phyloP scores from a whole-genome alignment of 2,329 filamentous ascomycete species.

The Xylaria multiplex region DNA sequence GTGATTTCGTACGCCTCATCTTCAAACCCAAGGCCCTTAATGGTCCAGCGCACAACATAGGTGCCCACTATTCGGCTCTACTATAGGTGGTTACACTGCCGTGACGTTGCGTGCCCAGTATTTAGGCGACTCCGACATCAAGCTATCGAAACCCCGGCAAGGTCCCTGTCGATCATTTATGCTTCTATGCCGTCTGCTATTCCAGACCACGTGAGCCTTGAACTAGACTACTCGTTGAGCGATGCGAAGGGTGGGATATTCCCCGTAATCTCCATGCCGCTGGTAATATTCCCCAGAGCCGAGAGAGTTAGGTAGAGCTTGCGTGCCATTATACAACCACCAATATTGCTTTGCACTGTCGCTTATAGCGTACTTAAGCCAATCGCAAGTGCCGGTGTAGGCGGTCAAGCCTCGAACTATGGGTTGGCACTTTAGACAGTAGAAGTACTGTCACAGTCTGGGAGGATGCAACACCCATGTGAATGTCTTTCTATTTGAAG shows the following conservation, averaged over 20 bases:
- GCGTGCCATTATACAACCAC: not conserved
- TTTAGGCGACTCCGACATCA: slow-evolving; percentile 47
- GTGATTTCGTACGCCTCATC: slow-evolving; percentile 21
- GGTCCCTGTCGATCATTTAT: slow-evolving; percentile 43
- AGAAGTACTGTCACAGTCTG: no score
- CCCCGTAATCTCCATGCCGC: no score
- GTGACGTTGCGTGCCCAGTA: slow-evolving; percentile 45
- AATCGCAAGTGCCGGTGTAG: no score
- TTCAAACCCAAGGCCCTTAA: slow-evolving; percentile 41
- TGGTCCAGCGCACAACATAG: slow-evolving; percentile 44
- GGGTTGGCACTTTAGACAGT: no score
- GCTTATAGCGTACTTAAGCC: not conserved
- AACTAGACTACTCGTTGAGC: slow-evolving; percentile 47
- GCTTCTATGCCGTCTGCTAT: slow-evolving; percentile 50
- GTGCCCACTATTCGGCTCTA: slow-evolving; percentile 34
- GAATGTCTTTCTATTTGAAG: no score
- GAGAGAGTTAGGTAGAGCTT: no score
- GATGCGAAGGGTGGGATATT: slow-evolving; percentile 37
- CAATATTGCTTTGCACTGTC: not conserved
- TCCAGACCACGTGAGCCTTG: slow-evolving; percentile 52
- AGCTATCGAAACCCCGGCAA: slow-evolving; percentile 35
- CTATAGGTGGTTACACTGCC: slow-evolving; percentile 39
- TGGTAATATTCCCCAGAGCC: no score
- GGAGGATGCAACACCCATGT: not conserved
- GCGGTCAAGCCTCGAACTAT: no score